Conservation (phyloP, 108 stramenopile species). For the Discostella stelligeroides region DNA sequence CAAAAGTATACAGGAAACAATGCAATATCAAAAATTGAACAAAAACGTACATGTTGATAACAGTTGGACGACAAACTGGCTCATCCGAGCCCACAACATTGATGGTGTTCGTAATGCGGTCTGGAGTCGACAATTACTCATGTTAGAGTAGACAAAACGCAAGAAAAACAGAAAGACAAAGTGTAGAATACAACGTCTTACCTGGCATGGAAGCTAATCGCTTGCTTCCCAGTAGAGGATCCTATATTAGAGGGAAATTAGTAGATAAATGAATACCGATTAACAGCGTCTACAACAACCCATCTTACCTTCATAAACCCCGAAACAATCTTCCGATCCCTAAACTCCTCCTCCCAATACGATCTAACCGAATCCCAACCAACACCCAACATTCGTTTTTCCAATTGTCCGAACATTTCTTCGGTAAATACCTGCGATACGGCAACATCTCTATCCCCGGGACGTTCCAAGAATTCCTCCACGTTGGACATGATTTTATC, state of each 20-base stretch:
- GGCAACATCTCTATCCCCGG: conserved; percentile 82
- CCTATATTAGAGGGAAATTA: conserved; percentile 22
- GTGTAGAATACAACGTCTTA: not conserved
- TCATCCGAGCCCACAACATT: conserved; percentile 62
- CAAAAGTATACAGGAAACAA: not conserved
- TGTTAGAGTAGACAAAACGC: not conserved
- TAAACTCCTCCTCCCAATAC: conserved; percentile 87
- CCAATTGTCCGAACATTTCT: conserved; percentile 82
- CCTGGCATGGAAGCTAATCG: conserved; percentile 91
- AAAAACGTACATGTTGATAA: conserved; percentile 93
- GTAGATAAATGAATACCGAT: not conserved
- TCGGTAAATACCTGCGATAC: conserved; percentile 85
- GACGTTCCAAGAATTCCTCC: conserved; percentile 80
- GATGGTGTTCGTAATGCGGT: conserved; percentile 94
- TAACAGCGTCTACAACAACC: not conserved
- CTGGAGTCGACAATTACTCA: conserved; percentile 14
- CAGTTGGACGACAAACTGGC: conserved; percentile 86
- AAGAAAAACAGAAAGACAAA: not conserved
- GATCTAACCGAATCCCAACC: conserved; percentile 71
- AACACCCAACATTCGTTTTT: conserved; percentile 56
- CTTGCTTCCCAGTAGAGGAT: conserved; percentile 82
- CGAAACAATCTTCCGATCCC: conserved; percentile 81
- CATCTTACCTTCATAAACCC: conserved; percentile 76
- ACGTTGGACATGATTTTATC: conserved; percentile 84
- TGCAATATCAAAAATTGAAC: too few species aligned